A percentile compares a stretch with the other conserved stretches of the same genome.
Conservation (phyloP, 1,284 basidiomycete species). For the Wolfiporia cocos region DNA sequence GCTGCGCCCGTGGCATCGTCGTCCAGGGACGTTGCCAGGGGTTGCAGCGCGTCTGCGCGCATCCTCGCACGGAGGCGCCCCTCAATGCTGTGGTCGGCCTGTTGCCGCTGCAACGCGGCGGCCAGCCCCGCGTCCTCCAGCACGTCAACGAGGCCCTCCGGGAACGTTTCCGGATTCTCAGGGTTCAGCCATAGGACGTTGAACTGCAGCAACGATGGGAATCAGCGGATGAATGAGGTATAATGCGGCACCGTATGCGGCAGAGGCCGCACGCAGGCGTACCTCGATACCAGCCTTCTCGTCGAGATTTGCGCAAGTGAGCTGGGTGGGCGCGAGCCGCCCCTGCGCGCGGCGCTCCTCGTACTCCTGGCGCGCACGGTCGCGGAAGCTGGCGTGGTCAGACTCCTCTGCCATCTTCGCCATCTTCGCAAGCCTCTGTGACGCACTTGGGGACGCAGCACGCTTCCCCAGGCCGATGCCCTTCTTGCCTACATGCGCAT, state of each 20-base stretch:
- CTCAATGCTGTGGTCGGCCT: slow-evolving; percentile 28
- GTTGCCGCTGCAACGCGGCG: slow-evolving; percentile 17
- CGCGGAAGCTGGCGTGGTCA: slow-evolving; percentile 53
- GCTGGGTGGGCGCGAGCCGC: slow-evolving; percentile 58
- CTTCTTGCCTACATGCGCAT: slow-evolving; percentile 49
- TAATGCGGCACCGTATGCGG: not conserved
- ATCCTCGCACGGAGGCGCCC: slow-evolving; percentile 59
- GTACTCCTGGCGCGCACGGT: slow-evolving; percentile 63
- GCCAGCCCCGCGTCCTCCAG: slow-evolving; percentile 33
- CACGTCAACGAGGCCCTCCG: slow-evolving; percentile 54
- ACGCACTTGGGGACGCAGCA: slow-evolving; percentile 50
- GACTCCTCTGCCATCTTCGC: slow-evolving; percentile 61
- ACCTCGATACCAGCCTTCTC: slow-evolving; percentile 64
- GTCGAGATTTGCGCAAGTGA: slow-evolving; percentile 67
- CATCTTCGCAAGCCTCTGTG: slow-evolving; percentile 67
- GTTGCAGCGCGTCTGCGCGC: slow-evolving; percentile 59
- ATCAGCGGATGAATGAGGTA: not conserved
- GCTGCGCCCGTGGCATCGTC: slow-evolving; percentile 28
- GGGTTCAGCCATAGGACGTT: slow-evolving; percentile 76
- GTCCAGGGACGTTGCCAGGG: slow-evolving; percentile 32
- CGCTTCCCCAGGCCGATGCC: slow-evolving; percentile 74
- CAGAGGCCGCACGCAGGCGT: slow-evolving; percentile 16
- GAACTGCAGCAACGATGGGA: slow-evolving; percentile 36
- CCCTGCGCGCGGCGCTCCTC: slow-evolving; percentile 68
- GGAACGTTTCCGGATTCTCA: slow-evolving; percentile 55